Base-by-base conservation (phyloP, 495 filamentous ascomycete genomes). In the Pseudevernia furfuracea region DNA sequence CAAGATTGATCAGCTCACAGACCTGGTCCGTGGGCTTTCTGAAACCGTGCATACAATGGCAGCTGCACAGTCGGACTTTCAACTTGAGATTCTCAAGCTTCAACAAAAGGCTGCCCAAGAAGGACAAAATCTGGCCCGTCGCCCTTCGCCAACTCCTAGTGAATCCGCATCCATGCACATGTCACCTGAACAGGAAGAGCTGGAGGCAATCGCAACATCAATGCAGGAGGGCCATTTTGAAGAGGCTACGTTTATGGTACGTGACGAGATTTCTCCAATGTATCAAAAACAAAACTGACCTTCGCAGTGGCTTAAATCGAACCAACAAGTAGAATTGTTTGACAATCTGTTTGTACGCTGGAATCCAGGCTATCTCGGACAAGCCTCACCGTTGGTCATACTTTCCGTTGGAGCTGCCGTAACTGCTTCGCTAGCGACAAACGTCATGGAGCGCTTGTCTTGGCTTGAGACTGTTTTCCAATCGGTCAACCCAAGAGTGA, bases 331-430 rank as follows among this genome's bases (percentile, higher is more conserved):
- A 25, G 85, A 87, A 62, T 77, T 98, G 38, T 98, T 96, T 71
- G 86, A 93, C 69, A 81, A 85, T 52, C 85, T 92, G 62, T 88
- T 97, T 68, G 83, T 85, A 58, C 86, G 84, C 66, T 81, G 88
- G 68, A 83, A 87, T 67, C 90, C 91, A 1, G 72, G 78, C 6
- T 95, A 89, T 71, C 74, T 96, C 62, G 78, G 77, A 14, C 81
- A 82, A n/a, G 71, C 96, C 34, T 87, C 85, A 49, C 85, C 89
- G 5, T 82, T 97, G 46, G 83, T 97, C 28, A 78, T 87, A 9
- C 82, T 97, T 32, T 96, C 92, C 0, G 87, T 95, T 39, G 87
- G 87, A 56, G 89, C 91, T 4, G 90, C 90, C 19, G 82, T 97
- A 21, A 89, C 89, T 36, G 79, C 84, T 11, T 81, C 87, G 34